Evolutionary conservation across 306 rosid species (phyloP).

Genomic region (Glycyrrhiza uralensis): DNA sequence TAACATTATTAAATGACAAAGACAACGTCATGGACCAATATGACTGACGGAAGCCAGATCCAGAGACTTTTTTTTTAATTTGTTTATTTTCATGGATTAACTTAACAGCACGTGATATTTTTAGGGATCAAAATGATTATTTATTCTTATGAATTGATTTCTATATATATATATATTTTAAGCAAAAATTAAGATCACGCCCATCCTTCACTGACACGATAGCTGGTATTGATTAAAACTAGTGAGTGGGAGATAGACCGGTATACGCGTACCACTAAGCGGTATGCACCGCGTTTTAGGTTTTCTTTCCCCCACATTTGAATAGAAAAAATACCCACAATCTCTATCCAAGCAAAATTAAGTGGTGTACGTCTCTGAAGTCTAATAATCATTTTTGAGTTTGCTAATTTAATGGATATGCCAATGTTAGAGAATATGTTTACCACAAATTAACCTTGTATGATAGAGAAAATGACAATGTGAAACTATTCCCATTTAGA

Average conservation of each 20-base stretch:
- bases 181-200: not conserved
- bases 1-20: no score
- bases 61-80: no score
- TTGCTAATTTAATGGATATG: not conserved
- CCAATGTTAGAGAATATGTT: not conserved
- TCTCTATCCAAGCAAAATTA: not conserved
- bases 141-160: no score
- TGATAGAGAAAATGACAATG: not conserved
- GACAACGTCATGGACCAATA: no score
- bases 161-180: no score
- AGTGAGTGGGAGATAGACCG: not conserved
- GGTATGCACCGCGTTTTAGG: not conserved
- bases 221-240: not conserved
- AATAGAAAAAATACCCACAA: not conserved
- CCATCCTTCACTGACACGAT: not conserved
- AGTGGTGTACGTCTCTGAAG: not conserved
- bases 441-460: not conserved
- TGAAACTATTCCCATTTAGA: not conserved
- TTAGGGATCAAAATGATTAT: no score
- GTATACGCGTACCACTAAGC: constrained; percentile 5
- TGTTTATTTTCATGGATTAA: no score
- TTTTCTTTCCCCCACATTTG: not conserved
- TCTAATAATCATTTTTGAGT: not conserved
- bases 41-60: no score
- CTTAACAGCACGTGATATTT: no score